Evolutionary conservation across 164 flowering plant species (phyloP).

Genomic region (Vitis riparia): DNA sequence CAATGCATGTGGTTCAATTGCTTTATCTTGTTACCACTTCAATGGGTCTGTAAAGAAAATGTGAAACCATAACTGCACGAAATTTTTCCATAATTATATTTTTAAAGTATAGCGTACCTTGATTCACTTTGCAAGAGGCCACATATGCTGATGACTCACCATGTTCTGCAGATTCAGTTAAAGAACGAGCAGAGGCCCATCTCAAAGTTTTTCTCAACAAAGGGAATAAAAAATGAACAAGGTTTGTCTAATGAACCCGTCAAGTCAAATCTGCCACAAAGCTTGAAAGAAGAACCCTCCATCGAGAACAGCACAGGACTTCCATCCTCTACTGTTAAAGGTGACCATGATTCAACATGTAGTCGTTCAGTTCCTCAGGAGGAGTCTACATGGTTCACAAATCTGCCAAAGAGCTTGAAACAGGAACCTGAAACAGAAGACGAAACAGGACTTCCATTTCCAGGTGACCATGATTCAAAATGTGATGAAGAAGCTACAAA

Average conservation of each 20-base stretch:
- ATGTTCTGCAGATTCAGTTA: slow-evolving; percentile 43
- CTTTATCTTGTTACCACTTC: too few species aligned
- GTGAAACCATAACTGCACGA: too few species aligned
- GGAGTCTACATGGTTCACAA: too few species aligned
- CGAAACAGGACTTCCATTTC: not conserved
- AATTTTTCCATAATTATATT: too few species aligned
- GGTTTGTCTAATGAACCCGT: slow-evolving; percentile 17
- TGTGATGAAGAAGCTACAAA: slow-evolving; percentile 19
- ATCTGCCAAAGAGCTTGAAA: too few species aligned
- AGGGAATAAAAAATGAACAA: slow-evolving; percentile 25
- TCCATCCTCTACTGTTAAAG: not conserved
- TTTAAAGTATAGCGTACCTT: too few species aligned
- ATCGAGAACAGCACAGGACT: slow-evolving; percentile 13
- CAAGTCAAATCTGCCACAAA: slow-evolving; percentile 1
- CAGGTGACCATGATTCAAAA: slow-evolving; percentile 15
- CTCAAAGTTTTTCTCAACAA: slow-evolving; percentile 61
- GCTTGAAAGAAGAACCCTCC: slow-evolving; percentile 34
- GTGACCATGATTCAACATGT: slow-evolving; percentile 12
- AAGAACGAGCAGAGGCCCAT: slow-evolving; percentile 54
- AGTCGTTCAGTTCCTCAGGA: too few species aligned
- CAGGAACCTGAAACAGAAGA: slow-evolving; percentile 22
- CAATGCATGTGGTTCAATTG: too few species aligned
- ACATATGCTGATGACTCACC: not conserved
- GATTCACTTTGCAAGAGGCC: too few species aligned
- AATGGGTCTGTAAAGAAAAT: too few species aligned